Percentiles rank a stretch among this genome's conserved stretches.
Evolutionary conservation across 2,329 filamentous ascomycete genomes (phyloP).

Genomic region (Aspergillus japonicus): DNA sequence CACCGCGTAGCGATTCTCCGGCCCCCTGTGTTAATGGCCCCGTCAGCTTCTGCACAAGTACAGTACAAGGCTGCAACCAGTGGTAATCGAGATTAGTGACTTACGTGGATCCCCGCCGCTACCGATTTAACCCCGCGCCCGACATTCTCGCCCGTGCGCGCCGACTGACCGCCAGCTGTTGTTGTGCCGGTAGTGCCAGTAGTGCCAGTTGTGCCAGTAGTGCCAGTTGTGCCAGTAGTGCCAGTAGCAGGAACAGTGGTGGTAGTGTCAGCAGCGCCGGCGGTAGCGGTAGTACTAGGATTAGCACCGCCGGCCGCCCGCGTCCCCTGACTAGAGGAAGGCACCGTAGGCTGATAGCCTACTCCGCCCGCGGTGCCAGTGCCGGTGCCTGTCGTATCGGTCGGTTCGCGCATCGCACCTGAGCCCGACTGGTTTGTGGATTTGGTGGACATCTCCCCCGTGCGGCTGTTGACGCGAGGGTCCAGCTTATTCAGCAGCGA

Average conservation of each 20-base stretch:
- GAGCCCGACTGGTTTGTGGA: constrained; percentile 16
- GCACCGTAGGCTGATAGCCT: constrained; percentile 5
- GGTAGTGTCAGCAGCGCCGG: constrained; percentile 14
- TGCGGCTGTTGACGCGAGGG: constrained; percentile 28
- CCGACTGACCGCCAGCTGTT: constrained; percentile 17
- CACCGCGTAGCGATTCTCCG: constrained; percentile 43
- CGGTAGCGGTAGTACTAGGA: constrained; percentile 4
- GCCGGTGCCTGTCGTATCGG: background rate
- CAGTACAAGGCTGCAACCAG: background rate
- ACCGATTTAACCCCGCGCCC: constrained; percentile 28
- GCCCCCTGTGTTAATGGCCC: constrained; percentile 30
- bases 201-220: too few relatives aligned
- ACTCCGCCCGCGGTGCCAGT: background rate
- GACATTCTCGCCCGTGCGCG: constrained; percentile 20
- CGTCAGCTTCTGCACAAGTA: background rate
- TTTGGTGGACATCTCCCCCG: constrained; percentile 21
- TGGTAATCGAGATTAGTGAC: constrained; percentile 14
- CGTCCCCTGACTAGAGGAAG: background rate
- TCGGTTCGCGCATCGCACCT: constrained; percentile 10
- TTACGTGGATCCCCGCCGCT: constrained; percentile 38
- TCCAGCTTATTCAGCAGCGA: constrained; percentile 28
- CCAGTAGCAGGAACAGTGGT: constrained; percentile 14
- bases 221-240: too few relatives aligned
- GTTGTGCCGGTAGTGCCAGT: background rate
- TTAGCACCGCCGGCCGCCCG: background rate